Evolutionary conservation across 768 basidiomycete species (phyloP).

Genomic region (Boletales sp.): DNA sequence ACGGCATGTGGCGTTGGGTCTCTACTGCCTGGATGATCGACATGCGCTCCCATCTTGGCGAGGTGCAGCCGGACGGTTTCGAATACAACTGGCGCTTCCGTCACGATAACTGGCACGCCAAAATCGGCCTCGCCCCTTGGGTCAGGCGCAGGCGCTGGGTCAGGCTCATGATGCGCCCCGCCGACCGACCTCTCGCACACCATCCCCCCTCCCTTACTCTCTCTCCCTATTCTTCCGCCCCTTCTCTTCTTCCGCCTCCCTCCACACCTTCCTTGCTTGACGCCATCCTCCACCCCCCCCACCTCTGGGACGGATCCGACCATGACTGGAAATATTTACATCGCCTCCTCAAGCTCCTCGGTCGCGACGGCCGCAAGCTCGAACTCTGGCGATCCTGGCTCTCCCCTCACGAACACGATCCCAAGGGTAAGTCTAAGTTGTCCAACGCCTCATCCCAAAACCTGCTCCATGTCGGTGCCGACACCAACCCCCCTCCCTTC

Average conservation of each 20-base stretch:
- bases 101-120: conserved; percentile 58
- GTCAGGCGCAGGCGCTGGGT: conserved; percentile 82
- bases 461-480: conserved; percentile 8
- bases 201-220: not conserved
- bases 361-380: conserved; percentile 68
- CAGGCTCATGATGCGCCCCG: conserved; percentile 77
- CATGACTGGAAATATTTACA: conserved; percentile 62
- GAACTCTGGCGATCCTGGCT: conserved; percentile 79
- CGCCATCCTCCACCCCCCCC: conserved; percentile 25
- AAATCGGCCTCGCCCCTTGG: conserved; percentile 62
- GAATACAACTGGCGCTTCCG: conserved; percentile 84
- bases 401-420: conserved; percentile 30
- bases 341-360: conserved; percentile 47
- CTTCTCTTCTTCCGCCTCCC: conserved; percentile 22
- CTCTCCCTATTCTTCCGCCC: conserved; percentile 4
- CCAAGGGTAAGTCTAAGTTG: conserved; percentile 41
- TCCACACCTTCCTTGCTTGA: conserved; percentile 15
- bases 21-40: conserved; percentile 84
- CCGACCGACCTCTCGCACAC: conserved; percentile 19
- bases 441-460: conserved; percentile 30
- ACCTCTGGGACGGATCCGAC: conserved; percentile 55
- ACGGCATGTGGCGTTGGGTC: conserved; percentile 80
- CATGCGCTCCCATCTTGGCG: conserved; percentile 73
- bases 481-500: conserved; percentile 26
- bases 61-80: conserved; percentile 80